These are phyloP conservation scores for Salicornia ramosissima DNA, from an alignment of 148 eudicot genomes.

Conservation along the genomic window DNA sequence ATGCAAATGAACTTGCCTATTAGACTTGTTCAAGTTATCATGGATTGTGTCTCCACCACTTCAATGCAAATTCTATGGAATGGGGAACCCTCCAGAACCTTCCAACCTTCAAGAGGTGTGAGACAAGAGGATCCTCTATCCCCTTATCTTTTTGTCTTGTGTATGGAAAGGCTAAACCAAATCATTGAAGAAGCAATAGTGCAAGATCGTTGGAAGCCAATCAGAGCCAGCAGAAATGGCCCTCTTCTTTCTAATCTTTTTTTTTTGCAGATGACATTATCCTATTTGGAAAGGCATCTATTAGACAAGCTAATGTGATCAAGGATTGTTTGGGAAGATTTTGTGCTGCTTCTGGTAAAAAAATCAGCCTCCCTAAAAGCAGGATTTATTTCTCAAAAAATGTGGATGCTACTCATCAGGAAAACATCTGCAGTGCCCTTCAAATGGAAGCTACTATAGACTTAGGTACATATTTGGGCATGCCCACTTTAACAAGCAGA, in stretches of 20 bases:
- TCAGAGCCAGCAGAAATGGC: not conserved
- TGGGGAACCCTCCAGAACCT: too few relatives aligned
- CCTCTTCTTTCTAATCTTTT: not conserved
- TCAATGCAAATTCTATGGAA: too few relatives aligned
- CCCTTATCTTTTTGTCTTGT: not conserved
- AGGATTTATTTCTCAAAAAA: not conserved
- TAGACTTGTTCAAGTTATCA: too few relatives aligned
- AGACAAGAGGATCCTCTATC: too few relatives aligned
- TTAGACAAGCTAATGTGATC: not conserved
- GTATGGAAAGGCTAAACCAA: not conserved
- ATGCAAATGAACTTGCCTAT: too few relatives aligned
- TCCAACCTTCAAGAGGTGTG: too few relatives aligned
- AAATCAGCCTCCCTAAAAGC: not conserved
- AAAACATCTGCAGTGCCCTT: too few relatives aligned
- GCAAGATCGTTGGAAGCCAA: not conserved
- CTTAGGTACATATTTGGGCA: not conserved
- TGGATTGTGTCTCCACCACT: too few relatives aligned
- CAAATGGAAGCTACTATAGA: not conserved
- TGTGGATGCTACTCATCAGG: too few relatives aligned
- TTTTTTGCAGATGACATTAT: not conserved
- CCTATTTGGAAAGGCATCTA: not conserved
- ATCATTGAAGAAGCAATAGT: not conserved
- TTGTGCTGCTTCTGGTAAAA: not conserved
- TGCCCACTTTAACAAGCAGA: not conserved
- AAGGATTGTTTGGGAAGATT: not conserved